Evolutionary conservation across 331 rosid species (phyloP), one percentile per base, ranked within the genome.

Genomic region (Arachis monticola): DNA sequence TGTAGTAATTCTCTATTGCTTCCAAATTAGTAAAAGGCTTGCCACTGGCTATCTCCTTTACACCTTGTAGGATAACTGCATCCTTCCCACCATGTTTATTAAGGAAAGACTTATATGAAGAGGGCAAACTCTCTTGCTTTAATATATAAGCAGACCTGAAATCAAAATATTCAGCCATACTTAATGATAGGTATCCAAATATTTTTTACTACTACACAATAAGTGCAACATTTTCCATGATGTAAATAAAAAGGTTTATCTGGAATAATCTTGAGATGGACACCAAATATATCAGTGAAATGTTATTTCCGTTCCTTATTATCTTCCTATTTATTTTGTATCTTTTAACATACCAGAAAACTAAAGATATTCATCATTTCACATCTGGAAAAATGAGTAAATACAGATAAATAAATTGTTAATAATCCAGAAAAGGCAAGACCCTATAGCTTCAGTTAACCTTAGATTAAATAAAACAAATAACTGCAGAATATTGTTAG

Each of bases 11-110:
- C 78, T 89, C 81, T 59, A 92, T 65, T 56, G 85, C 96, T 67
- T 80, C 82, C 87, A 90, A 74, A 80, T 85, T 83, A 64, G 88
- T 80, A 75, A 87, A 89, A 70, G 92, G 91, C 81, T 71, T 60
- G 82, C 96, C 96, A 70, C 84, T 74, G 67, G 97, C 89, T 70
- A 90, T 85, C 75, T 85, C 94, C 81, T 90, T 92, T 61, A 90
- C 85, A 70, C 94, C 98, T 78, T 88, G 82, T 78, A 95, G 77
- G 83, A 95, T 89, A 69, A 72, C 82, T 1, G 79, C 17, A 77
- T 92, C 99, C 85, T 95, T 95, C 70, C 98, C 99, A 70, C 99
- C 98, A 64, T 95, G 97, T 64, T 80, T 89, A 76, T 87, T 90
- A 83, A 95, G 99, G 87, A 95, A 95, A 45, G 98, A 95, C 75